Conservation (phyloP, 2,329 filamentous ascomycete species). For the Teratosphaeria viscida region DNA sequence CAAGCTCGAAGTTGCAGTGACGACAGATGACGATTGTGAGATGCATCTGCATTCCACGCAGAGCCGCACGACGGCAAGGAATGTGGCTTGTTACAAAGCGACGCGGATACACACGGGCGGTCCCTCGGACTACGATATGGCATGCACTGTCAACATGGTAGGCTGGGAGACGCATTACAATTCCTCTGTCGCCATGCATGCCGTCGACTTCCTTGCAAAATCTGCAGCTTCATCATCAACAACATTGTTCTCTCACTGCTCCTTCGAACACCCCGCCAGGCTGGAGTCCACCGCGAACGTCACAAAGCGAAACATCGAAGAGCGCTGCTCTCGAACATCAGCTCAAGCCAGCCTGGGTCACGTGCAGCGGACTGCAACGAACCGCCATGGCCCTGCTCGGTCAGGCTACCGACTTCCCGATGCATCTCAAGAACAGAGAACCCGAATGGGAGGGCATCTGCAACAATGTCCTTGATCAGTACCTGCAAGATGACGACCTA, state of each 20-base stretch:
- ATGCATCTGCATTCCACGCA: not conserved
- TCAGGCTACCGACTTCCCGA: conserved; percentile 20
- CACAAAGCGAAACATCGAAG: not conserved
- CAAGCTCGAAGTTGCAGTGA: not conserved
- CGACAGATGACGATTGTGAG: not conserved
- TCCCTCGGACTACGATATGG: conserved; percentile 16
- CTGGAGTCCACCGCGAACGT: not conserved
- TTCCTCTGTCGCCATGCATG: conserved; percentile 12
- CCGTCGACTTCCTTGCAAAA: conserved; percentile 1
- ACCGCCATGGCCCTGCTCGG: conserved; percentile 13
- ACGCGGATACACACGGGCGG: conserved; percentile 7
- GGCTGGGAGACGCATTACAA: conserved; percentile 13
- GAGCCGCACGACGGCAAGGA: conserved; percentile 1
- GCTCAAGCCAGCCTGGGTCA: not conserved
- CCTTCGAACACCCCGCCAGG: not conserved
- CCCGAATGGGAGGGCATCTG: conserved; percentile 46
- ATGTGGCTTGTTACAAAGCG: conserved; percentile 4
- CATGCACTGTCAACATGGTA: conserved; percentile 9
- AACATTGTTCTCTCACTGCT: not conserved
- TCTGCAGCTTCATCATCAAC: not conserved
- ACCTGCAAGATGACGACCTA: conserved; percentile 46
- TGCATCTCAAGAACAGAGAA: conserved; percentile 42
- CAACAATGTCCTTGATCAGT: conserved; percentile 54
- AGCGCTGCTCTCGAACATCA: not conserved
- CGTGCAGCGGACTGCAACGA: not conserved